Evolutionary conservation across 768 basidiomycete genomes (phyloP).

Genomic region (Clitopilus hobsonii): DNA sequence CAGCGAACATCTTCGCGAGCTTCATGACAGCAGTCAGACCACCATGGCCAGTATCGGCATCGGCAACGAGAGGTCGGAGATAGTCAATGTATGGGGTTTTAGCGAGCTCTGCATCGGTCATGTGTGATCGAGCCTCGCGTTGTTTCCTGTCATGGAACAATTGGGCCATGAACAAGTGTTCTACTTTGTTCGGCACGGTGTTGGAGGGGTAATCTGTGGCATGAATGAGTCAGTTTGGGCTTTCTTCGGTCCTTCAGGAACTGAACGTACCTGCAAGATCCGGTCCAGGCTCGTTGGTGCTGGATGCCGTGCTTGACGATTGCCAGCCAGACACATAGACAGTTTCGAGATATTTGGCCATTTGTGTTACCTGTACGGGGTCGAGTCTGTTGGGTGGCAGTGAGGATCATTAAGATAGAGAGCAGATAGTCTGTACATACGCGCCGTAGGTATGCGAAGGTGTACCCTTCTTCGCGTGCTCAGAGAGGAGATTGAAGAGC

Average conservation of each 20-base stretch:
- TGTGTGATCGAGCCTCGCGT: constrained; percentile 66
- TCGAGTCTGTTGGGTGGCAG: constrained; percentile 63
- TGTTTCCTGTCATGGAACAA: constrained; percentile 99
- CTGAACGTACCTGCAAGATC: constrained; percentile 81
- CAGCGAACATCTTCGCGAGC: constrained; percentile 97
- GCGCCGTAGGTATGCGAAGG: constrained; percentile 97
- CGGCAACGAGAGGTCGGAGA: constrained; percentile 90
- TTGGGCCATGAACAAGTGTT: constrained; percentile 96
- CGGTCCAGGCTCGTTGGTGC: constrained; percentile 94
- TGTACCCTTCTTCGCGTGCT: constrained; percentile 73
- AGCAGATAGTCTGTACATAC: constrained; percentile 53
- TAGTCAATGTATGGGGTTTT: constrained; percentile 78
- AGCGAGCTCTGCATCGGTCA: constrained; percentile 69
- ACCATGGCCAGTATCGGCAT: constrained; percentile 98
- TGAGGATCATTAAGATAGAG: neutral
- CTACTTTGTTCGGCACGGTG: constrained; percentile 98
- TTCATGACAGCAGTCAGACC: constrained; percentile 99
- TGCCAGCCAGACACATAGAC: constrained; percentile 99
- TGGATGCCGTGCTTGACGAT: constrained; percentile 89
- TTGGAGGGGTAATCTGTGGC: constrained; percentile 94
- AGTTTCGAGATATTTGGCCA: constrained; percentile 98
- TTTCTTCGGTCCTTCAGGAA: neutral
- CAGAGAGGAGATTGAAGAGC: constrained; percentile 67
- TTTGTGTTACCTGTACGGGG: constrained; percentile 96
- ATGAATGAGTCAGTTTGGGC: neutral